These are phyloP conservation scores for Leccinum subrobustum DNA, from an alignment of 1,284 basidiomycete genomes.

Conservation along the genomic window DNA sequence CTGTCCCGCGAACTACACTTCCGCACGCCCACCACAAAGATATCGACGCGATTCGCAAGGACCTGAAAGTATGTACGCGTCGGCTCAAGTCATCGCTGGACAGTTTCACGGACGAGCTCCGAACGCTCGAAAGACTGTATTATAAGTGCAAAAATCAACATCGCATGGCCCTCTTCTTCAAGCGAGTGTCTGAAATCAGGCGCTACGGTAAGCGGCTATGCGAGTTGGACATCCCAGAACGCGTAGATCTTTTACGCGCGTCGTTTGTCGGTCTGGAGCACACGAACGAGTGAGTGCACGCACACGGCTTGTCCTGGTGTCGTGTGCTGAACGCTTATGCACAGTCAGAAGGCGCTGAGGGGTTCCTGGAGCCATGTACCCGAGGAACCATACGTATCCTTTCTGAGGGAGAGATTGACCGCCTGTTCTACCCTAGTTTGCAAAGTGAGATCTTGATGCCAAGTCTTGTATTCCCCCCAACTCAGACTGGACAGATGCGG, in stretches of 20 bases:
- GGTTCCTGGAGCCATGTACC: conserved; percentile 63
- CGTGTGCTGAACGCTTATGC: background rate
- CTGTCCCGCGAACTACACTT: conserved; percentile 39
- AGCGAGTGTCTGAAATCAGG: conserved; percentile 58
- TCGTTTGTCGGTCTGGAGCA: conserved; percentile 55
- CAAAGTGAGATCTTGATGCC: conserved; percentile 40
- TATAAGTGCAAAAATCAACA: conserved; percentile 84
- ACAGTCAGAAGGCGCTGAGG: conserved; percentile 50
- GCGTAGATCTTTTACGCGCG: conserved; percentile 48
- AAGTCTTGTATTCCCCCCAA: background rate
- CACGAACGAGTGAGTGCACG: conserved; percentile 42
- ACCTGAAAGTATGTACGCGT: conserved; percentile 53
- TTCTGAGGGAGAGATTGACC: conserved; percentile 37
- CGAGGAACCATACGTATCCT: conserved; percentile 34
- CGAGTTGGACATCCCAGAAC: conserved; percentile 40
- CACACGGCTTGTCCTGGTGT: background rate
- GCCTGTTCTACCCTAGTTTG: conserved; percentile 39
- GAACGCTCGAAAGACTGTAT: conserved; percentile 63
- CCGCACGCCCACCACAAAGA: conserved; percentile 36
- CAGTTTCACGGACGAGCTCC: conserved; percentile 52
- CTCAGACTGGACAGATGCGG: conserved; percentile 43
- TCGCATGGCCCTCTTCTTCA: conserved; percentile 68
- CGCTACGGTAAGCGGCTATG: conserved; percentile 52
- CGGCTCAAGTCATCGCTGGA: conserved; percentile 46
- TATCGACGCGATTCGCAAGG: conserved; percentile 59